Conservation (phyloP, 768 basidiomycete genomes). For the Hypholoma sublateritium region DNA sequence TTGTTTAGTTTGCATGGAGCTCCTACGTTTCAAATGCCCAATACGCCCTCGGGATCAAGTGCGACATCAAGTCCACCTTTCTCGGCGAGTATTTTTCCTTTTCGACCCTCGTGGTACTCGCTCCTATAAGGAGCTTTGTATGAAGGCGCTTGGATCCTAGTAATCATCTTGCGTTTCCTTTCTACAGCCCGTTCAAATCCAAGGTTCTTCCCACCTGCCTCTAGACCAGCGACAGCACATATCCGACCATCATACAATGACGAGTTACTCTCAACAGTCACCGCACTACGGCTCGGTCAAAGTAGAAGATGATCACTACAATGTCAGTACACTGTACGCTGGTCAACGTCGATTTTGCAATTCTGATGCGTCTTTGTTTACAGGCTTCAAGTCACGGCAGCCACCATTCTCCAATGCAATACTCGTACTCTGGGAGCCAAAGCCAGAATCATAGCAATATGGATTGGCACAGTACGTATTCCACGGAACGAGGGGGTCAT, state of each 20-base stretch:
- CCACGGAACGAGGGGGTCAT: constrained; percentile 57
- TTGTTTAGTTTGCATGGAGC: constrained; percentile 51
- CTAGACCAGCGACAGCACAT: constrained; percentile 47
- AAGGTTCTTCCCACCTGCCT: constrained; percentile 51
- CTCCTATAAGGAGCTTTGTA: constrained; percentile 25
- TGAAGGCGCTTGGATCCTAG: constrained; percentile 51
- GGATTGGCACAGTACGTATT: constrained; percentile 63
- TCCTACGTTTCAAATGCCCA: constrained; percentile 63
- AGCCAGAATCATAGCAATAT: constrained; percentile 38
- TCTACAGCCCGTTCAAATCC: constrained; percentile 69
- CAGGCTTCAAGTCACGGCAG: constrained; percentile 10
- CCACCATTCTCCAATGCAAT: constrained; percentile 42
- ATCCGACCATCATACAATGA: constrained; percentile 37
- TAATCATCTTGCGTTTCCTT: constrained; percentile 41
- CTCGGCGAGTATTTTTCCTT: constrained; percentile 76
- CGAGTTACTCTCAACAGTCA: constrained; percentile 41
- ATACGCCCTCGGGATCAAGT: constrained; percentile 72
- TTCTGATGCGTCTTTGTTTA: not conserved
- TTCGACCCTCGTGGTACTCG: constrained; percentile 25
- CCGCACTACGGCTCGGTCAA: constrained; percentile 58
- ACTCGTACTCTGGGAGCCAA: constrained; percentile 46
- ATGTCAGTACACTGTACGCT: constrained; percentile 34
- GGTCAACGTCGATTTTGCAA: not conserved
- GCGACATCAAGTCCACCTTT: constrained; percentile 78
- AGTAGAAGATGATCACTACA: constrained; percentile 65